Conservation (phyloP, 169 alveolate species). For the Cardiosporidium cionae region DNA sequence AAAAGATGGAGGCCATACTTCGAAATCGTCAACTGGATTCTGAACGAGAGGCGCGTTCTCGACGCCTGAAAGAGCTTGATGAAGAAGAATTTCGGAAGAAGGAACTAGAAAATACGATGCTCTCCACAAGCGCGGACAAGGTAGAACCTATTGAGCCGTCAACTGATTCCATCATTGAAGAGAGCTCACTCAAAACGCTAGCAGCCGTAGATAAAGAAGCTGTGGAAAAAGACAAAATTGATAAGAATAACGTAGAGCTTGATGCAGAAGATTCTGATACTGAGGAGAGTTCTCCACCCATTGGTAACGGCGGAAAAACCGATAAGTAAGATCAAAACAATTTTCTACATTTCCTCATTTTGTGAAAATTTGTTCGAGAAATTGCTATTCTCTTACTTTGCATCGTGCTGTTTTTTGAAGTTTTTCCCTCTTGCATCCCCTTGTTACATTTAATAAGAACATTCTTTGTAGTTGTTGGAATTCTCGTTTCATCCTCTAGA, state of each 20-base stretch:
- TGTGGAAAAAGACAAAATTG: too few species aligned
- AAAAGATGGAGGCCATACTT: neutral
- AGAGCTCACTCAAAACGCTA: too few species aligned
- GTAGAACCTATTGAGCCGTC: neutral
- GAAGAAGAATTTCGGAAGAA: neutral
- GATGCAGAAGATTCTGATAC: constrained; percentile 25
- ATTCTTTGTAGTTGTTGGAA: neutral
- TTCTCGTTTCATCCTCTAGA: neutral
- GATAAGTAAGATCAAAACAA: constrained; percentile 89
- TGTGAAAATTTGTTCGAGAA: constrained; percentile 34
- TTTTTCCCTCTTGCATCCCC: neutral
- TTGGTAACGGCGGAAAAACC: constrained; percentile 74
- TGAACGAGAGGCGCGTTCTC: constrained; percentile 2
- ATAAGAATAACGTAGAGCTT: constrained; percentile 1
- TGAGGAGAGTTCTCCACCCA: constrained; percentile 55
- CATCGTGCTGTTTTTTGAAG: neutral
- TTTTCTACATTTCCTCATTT: constrained; percentile 59
- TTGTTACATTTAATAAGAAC: neutral
- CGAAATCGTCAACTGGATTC: constrained; percentile 4
- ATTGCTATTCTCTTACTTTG: too few species aligned
- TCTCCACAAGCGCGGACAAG: neutral
- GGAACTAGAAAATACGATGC: too few species aligned
- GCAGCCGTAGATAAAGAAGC: too few species aligned
- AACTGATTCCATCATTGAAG: too few species aligned
- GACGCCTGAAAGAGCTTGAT: neutral